These are phyloP conservation scores for Curvularia hawaiiensis DNA, from an alignment of 2,329 filamentous ascomycete species.

Conservation along the genomic window DNA sequence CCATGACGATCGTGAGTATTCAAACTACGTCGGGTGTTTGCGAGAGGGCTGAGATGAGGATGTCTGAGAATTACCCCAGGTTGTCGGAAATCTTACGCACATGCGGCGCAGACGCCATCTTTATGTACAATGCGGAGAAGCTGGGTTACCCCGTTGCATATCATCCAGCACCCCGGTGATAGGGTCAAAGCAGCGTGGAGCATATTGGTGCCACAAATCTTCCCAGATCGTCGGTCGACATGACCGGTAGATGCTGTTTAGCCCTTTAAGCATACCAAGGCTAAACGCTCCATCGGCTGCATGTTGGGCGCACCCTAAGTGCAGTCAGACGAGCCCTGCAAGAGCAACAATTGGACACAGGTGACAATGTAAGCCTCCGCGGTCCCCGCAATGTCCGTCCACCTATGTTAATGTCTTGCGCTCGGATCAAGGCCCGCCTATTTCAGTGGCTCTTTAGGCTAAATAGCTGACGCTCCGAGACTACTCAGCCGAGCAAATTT, in stretches of 20 bases:
- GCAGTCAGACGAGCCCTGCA: conserved; percentile 1
- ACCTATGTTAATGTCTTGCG: conserved; percentile 9
- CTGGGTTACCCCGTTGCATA: conserved; percentile 8
- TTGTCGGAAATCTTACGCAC: conserved; percentile 7
- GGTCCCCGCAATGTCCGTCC: conserved; percentile 5
- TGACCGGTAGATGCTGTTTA: conserved; percentile 8
- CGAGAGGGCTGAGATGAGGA: not conserved
- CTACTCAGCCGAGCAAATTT: conserved; percentile 1
- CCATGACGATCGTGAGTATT: conserved; percentile 23
- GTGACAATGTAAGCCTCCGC: conserved; percentile 5
- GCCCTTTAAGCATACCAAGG: conserved; percentile 20
- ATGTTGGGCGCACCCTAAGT: conserved; percentile 3
- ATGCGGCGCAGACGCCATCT: conserved; percentile 7
- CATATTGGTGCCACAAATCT: conserved; percentile 10
- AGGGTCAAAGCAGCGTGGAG: conserved; percentile 16
- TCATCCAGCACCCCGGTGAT: conserved; percentile 28
- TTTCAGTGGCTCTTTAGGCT: conserved; percentile 19
- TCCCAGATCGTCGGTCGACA: conserved; percentile 11
- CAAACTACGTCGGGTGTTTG: not conserved
- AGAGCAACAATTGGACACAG: conserved; percentile 7
- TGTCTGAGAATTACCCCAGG: conserved; percentile 2
- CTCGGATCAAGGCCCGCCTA: conserved; percentile 8
- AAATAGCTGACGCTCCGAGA: conserved; percentile 11
- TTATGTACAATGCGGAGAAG: conserved; percentile 14
- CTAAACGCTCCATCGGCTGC: conserved; percentile 10